Percentiles rank a stretch among this genome's conserved stretches.
These are phyloP conservation scores for Scheffersomyces segobiensis DNA, from an alignment of 1,139 yeast species.

Conservation along the genomic window DNA sequence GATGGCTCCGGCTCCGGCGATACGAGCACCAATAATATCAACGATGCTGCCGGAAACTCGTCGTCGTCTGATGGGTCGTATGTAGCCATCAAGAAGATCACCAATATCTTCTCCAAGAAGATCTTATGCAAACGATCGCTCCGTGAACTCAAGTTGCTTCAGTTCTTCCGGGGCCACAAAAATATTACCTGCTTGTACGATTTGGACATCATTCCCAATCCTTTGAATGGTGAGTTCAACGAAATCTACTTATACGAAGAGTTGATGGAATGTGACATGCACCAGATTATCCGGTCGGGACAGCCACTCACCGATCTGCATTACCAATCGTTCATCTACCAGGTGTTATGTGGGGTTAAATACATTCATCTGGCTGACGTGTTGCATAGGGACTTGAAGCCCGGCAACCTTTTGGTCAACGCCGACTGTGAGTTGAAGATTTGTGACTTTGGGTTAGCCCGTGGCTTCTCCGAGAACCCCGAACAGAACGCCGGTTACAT, in stretches of 20 bases:
- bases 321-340: slow-evolving; percentile 89
- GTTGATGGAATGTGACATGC: slow-evolving; percentile 97
- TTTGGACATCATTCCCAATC: slow-evolving; percentile 84
- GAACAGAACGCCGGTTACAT: slow-evolving; percentile 86
- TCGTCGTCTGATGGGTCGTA: slow-evolving; percentile 31
- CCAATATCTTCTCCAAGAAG: slow-evolving; percentile 86
- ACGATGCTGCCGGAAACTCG: slow-evolving; percentile 1
- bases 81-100: slow-evolving; percentile 93
- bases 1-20: slow-evolving; percentile 45
- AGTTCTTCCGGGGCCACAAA: slow-evolving; percentile 90
- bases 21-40: slow-evolving; percentile 1
- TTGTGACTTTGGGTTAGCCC: slow-evolving; percentile 94
- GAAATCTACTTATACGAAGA: slow-evolving; percentile 93
- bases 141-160: slow-evolving; percentile 81
- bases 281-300: slow-evolving; percentile 89
- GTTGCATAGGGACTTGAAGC: slow-evolving; percentile 89
- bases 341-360: slow-evolving; percentile 88
- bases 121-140: slow-evolving; percentile 87
- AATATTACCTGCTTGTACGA: slow-evolving; percentile 93
- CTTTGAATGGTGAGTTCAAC: slow-evolving; percentile 68
- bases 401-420: slow-evolving; percentile 88
- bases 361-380: slow-evolving; percentile 96
- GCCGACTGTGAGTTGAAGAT: slow-evolving; percentile 96
- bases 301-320: slow-evolving; percentile 95
- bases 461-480: slow-evolving; percentile 87